A percentile compares a stretch with the other conserved stretches of the same genome.
Conservation (phyloP, 2,329 filamentous ascomycete species). For the Ophiobolus disseminans region DNA sequence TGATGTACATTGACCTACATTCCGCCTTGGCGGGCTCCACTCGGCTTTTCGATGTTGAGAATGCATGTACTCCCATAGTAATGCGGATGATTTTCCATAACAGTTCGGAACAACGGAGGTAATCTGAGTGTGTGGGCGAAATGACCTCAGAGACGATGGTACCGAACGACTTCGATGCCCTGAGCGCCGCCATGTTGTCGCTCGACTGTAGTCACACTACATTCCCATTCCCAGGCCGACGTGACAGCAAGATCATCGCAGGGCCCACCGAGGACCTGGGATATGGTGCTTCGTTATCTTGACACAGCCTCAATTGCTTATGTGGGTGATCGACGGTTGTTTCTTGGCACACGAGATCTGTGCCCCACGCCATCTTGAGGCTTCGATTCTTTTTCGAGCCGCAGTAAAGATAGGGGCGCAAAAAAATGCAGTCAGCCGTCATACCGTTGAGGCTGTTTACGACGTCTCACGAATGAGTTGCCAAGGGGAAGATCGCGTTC, state of each 20-base stretch:
- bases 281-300: conserved; percentile 35
- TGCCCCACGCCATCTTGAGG: conserved; percentile 10
- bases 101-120: background rate
- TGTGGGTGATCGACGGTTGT: conserved; percentile 12
- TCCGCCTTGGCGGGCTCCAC: conserved; percentile 33
- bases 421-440: background rate
- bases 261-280: conserved; percentile 4
- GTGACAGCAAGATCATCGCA: conserved; percentile 17
- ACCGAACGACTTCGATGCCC: background rate
- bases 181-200: conserved; percentile 1
- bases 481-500: no score
- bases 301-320: conserved; percentile 36
- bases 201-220: conserved; percentile 3
- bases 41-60: conserved; percentile 20
- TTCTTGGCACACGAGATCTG: conserved; percentile 8
- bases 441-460: no score
- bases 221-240: conserved; percentile 19
- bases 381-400: conserved; percentile 12
- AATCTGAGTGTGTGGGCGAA: background rate
- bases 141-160: background rate
- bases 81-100: conserved; percentile 23
- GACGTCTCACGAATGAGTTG: no score
- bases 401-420: conserved; percentile 1
- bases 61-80: conserved; percentile 27
- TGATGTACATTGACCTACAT: conserved; percentile 22